Evolutionary conservation across 352 stramenopile genomes (phyloP), one percentile per base, ranked within the genome.

Genomic region (Phytophthora lateralis): DNA sequence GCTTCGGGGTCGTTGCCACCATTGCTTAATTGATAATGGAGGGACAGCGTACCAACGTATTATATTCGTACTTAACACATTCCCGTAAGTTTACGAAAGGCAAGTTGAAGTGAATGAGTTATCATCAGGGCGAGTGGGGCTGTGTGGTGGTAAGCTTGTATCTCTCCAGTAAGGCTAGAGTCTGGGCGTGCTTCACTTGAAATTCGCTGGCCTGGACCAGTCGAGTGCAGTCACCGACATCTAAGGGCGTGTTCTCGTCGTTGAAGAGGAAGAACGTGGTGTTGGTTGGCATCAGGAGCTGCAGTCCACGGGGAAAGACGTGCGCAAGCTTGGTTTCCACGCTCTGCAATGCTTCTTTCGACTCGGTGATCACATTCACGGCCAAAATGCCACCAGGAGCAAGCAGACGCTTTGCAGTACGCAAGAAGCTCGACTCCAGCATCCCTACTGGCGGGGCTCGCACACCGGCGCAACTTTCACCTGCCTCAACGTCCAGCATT

Each of bases 401-500:
- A 35, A 89, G 69, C 21, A 72, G 29, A 39, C 63, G 37, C 43
- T 73, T 74, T 0, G 75, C 37, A 0, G 24, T 47, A 3, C 41
- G 18, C 18, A 89, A 63, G 46, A 89, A 91, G 2, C 39, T 35
- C 2, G 45, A 27, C 4, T 69, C 55, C 4, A 89, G 52, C 79
- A 91, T 89, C 0, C 49, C 41, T 39, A 60, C 8, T 21, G 75
- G 63, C 9, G 82, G 82, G 1, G 82, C 78, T 34, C 59, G 59
- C 5, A 91, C 59, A 21, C 66, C 71, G n/a, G 53, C 53, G 24
- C 30, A 67, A 35, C 46, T 60, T 34, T 69, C 66, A 3, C 81
- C 84, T 37, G 66, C 73, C 46, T 94, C 85, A 2, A 94, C 85
- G 52, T 94, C 85, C 18, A 94, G 7, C 7, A 90, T 29, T 8